Percentiles rank a stretch among this genome's conserved stretches.
Evolutionary conservation across 192 early-diverging fungal genomes (phyloP).

Genomic region (Haplosporangium gracile): DNA sequence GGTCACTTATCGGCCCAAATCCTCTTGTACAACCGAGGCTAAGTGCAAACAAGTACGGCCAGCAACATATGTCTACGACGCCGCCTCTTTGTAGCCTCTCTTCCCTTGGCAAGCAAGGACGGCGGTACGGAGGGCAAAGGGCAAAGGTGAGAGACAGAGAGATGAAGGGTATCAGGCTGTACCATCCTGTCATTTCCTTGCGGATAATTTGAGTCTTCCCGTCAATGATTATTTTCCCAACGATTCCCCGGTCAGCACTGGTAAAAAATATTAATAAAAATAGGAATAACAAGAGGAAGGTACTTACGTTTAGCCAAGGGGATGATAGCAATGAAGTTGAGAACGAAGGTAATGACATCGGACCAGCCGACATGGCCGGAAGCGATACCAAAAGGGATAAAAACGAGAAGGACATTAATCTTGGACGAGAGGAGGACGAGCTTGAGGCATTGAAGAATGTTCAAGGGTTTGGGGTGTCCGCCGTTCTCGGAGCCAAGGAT

Average conservation of each 20-base stretch:
- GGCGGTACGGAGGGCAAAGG: background rate
- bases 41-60: background rate
- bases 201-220: background rate
- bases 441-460: conserved; percentile 29
- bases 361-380: conserved; percentile 75
- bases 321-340: conserved; percentile 92
- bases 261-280: background rate
- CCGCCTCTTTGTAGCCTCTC: background rate
- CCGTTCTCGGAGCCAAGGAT: conserved; percentile 12
- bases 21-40: background rate
- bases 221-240: background rate
- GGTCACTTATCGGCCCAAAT: conserved; percentile 5
- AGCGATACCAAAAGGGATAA: conserved; percentile 85
- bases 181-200: background rate
- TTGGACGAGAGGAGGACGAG: conserved; percentile 62
- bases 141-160: background rate
- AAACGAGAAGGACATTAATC: conserved; percentile 79
- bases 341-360: conserved; percentile 74
- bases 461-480: background rate
- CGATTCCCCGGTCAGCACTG: background rate
- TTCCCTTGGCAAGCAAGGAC: background rate
- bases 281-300: background rate
- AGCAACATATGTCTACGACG: background rate
- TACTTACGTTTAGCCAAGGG: conserved; percentile 75
- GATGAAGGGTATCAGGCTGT: background rate